phyloP scores from a whole-genome alignment of 2,329 filamentous ascomycete species.

The Botrytis tulipae region DNA sequence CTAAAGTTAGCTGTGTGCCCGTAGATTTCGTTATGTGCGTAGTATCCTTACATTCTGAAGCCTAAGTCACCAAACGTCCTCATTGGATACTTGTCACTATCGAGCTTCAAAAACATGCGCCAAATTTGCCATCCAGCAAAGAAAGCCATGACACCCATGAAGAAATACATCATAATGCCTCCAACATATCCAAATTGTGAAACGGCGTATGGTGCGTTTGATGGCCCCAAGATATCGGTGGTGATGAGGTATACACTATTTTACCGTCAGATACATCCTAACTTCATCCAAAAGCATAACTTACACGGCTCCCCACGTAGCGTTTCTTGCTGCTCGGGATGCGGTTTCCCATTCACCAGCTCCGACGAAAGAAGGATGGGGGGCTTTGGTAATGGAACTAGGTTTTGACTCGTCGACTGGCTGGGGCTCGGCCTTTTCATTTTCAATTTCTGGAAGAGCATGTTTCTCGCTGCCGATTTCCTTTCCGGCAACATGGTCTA shows the following conservation, averaged over 20 bases:
- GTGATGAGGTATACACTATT: conserved; percentile 35
- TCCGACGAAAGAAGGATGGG: neutral
- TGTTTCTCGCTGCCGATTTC: conserved; percentile 21
- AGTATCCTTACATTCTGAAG: conserved; percentile 41
- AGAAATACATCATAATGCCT: conserved; percentile 24
- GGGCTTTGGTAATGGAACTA: neutral
- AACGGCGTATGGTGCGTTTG: conserved; percentile 15
- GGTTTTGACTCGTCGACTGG: conserved; percentile 1
- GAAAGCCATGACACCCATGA: conserved; percentile 29
- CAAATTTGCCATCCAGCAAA: conserved; percentile 30
- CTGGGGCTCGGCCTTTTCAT: conserved; percentile 5
- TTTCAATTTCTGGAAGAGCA: neutral
- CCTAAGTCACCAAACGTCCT: conserved; percentile 39
- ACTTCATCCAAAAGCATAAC: neutral
- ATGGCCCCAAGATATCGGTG: conserved; percentile 29
- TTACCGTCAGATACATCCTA: neutral
- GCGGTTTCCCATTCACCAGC: conserved; percentile 46
- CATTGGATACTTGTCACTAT: conserved; percentile 28
- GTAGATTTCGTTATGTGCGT: neutral
- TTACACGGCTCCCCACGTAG: conserved; percentile 45
- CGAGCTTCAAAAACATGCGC: conserved; percentile 30
- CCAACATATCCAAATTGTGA: conserved; percentile 20
- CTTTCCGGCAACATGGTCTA: conserved; percentile 2
- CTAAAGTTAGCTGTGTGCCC: neutral
- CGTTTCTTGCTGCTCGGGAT: conserved; percentile 46